Conservation (phyloP, 129 eudicot species). For the Chrysanthemum makinoi region DNA sequence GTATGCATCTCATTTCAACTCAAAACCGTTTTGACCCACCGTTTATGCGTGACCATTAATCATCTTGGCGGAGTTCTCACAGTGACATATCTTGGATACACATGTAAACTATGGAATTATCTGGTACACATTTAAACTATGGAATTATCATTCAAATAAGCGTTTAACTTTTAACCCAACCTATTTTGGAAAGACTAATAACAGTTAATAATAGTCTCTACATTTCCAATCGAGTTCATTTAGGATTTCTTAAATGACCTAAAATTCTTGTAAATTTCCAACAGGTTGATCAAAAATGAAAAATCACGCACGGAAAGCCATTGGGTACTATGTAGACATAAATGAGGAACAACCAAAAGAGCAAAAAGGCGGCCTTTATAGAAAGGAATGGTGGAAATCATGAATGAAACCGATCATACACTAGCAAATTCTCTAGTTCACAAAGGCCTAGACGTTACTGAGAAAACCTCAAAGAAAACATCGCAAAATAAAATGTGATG, state of each 20-base stretch:
- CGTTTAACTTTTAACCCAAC: no score
- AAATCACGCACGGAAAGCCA: constrained; percentile 74
- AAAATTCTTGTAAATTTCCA: not conserved
- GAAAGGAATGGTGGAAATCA: constrained; percentile 67
- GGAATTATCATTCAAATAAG: no score
- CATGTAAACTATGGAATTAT: no score
- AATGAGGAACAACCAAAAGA: constrained; percentile 12
- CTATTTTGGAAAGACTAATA: not conserved
- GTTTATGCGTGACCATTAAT: no score
- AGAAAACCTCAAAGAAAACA: constrained; percentile 36
- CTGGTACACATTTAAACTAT: no score
- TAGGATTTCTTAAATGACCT: not conserved
- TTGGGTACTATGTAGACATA: constrained; percentile 46
- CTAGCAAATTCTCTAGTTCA: constrained; percentile 42
- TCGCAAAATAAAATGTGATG: constrained; percentile 65
- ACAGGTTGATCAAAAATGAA: constrained; percentile 53
- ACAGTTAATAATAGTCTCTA: not conserved
- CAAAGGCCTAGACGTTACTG: constrained; percentile 59
- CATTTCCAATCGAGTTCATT: not conserved
- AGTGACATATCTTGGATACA: no score
- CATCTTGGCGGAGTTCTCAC: no score
- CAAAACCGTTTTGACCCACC: no score
- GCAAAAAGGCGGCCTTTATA: constrained; percentile 49
- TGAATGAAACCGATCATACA: constrained; percentile 47
- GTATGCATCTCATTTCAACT: no score